Evolutionary conservation across 176 grass and related monocot genomes (phyloP).

Genomic region (Rhynchospora pubera): DNA sequence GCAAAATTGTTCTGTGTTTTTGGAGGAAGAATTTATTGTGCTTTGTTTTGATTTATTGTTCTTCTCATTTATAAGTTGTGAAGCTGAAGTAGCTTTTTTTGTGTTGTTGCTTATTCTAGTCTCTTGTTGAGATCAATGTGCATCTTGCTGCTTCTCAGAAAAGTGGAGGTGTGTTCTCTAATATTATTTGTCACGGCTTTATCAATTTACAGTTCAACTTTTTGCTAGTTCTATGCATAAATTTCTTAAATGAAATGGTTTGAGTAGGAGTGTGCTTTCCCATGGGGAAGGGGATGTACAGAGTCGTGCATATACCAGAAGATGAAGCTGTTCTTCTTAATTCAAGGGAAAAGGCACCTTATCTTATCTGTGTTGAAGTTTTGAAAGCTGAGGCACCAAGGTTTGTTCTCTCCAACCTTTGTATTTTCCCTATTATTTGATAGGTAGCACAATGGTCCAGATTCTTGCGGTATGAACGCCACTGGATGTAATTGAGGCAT

Average conservation of each 20-base stretch:
- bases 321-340: slow-evolving; percentile 93
- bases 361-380: slow-evolving; percentile 98
- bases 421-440: neutral
- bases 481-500: neutral
- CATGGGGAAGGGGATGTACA: slow-evolving; percentile 91
- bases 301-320: slow-evolving; percentile 93
- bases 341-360: slow-evolving; percentile 97
- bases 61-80: neutral
- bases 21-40: neutral
- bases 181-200: slow-evolving; percentile 22
- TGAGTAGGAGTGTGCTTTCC: slow-evolving; percentile 88
- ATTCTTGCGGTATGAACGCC: neutral
- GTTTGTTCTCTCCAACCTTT: slow-evolving; percentile 40
- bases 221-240: slow-evolving; percentile 1
- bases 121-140: slow-evolving; percentile 75
- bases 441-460: neutral
- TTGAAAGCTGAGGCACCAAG: slow-evolving; percentile 83
- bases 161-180: slow-evolving; percentile 75
- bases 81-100: slow-evolving; percentile 18
- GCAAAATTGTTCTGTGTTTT: neutral
- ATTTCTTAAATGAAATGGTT: slow-evolving; percentile 20
- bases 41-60: neutral
- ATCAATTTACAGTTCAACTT: neutral
- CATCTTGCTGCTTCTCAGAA: slow-evolving; percentile 72
- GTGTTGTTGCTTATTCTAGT: slow-evolving; percentile 38